Evolutionary conservation across 2,329 filamentous ascomycete genomes (phyloP), one percentile per base, ranked within the genome.

Genomic region (Monosporascus sp.): DNA sequence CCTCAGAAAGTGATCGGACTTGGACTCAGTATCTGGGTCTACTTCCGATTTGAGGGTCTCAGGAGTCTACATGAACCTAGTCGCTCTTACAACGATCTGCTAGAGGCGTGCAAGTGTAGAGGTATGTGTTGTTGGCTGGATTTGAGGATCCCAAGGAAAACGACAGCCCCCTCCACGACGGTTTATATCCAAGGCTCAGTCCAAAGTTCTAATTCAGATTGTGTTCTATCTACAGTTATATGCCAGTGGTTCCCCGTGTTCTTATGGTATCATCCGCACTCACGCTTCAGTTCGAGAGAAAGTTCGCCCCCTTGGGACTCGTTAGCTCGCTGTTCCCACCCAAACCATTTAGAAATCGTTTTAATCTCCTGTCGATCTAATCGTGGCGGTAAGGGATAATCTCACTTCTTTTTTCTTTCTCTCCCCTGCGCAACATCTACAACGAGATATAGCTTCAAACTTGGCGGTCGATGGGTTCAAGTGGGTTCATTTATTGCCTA

Each of bases 261-360:
- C 64, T 57, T 60, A 55, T 61, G 63, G 62, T 60, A 56, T 61
- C 59, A 70, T 72, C 70, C 67, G 70, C 71, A 67, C 68, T 71
- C 68, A 70, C 72, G 72, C 70, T 74, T 70, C 67, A 66, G 61
- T 68, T 73, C 62, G 68, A 70, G 57, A 68, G 51, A 62, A 56
- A 56, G 56, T 72, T 72, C 68, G 66, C 69, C 67, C 67, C 65
- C 66, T 76, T 80, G 77, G 81, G 80, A 83, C 78, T 82, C 80
- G 79, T 83, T 83, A 79, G 73, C 78, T 83, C 81, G 80, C 81
- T 78, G 74, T 77, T 83, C 77, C 80, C 76, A 76, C 74, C 74
- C 66, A 67, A 66, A 67, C 69, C 57, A 57, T 41, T 67, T 73
- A 74, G 74, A 72, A 74, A 75, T 73, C 75, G 68, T 73, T 70